These are phyloP conservation scores for Eucalyptus erythrocorys DNA, from an alignment of 345 rosid species.

Conservation along the genomic window DNA sequence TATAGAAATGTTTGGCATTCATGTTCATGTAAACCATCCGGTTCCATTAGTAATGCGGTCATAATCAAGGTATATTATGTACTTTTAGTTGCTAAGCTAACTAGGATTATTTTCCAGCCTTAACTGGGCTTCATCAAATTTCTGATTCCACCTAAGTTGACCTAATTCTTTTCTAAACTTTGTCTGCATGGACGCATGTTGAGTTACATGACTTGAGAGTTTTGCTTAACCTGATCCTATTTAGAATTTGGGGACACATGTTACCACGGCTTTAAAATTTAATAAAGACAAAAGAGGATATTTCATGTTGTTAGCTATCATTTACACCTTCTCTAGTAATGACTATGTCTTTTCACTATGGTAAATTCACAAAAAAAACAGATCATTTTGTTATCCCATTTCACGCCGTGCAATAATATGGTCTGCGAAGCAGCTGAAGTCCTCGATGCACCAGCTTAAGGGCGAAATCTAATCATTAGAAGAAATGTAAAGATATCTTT, in stretches of 20 bases:
- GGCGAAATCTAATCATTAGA: background rate
- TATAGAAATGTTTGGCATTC: background rate
- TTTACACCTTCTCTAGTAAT: background rate
- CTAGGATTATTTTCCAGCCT: background rate
- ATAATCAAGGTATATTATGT: background rate
- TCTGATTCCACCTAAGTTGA: background rate
- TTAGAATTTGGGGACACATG: background rate
- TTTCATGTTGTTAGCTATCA: background rate
- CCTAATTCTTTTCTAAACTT: background rate
- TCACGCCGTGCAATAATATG: background rate
- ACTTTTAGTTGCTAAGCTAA: background rate
- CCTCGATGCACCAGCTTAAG: background rate
- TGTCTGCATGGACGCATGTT: background rate
- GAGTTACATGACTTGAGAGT: background rate
- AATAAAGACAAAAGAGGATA: background rate
- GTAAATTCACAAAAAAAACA: background rate
- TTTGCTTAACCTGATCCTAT: background rate
- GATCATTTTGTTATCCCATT: background rate
- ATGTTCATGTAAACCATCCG: background rate
- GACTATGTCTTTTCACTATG: background rate
- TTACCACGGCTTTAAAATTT: background rate
- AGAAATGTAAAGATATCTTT: background rate
- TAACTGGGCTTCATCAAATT: background rate
- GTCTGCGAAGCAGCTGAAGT: background rate
- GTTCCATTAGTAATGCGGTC: background rate